These are phyloP conservation scores for Rubia peregrina DNA, from an alignment of 305 asterid species.

Conservation along the genomic window DNA sequence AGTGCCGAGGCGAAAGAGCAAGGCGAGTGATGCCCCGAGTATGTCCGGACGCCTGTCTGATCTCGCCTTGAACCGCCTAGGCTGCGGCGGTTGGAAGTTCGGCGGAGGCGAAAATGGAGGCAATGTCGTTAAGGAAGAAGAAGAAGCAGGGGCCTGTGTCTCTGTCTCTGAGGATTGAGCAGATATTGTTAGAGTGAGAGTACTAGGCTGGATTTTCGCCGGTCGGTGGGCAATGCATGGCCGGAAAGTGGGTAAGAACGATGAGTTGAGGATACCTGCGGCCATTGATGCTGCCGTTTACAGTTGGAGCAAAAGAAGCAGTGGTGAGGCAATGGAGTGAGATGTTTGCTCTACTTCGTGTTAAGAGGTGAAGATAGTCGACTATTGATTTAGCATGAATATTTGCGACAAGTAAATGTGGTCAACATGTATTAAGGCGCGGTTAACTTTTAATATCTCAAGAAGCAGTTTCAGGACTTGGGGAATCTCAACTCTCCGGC, in stretches of 20 bases:
- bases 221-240: constrained; percentile 29
- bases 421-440: not conserved
- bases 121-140: constrained; percentile 11
- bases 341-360: not conserved
- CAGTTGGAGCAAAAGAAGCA: not conserved
- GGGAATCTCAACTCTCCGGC: not conserved
- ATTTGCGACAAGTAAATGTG: not conserved
- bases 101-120: constrained; percentile 59
- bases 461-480: not conserved
- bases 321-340: not conserved
- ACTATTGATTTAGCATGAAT: not conserved
- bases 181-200: constrained; percentile 27
- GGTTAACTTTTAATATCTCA: not conserved
- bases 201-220: constrained; percentile 21
- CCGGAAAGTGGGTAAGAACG: constrained; percentile 43
- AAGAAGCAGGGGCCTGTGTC: not conserved
- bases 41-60: constrained; percentile 68
- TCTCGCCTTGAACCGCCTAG: constrained; percentile 70
- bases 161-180: constrained; percentile 46
- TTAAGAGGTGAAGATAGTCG: not conserved
- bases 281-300: constrained; percentile 12
- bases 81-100: constrained; percentile 68
- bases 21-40: constrained; percentile 75
- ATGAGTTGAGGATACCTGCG: constrained; percentile 44
- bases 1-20: constrained; percentile 72